A percentile compares a stretch with the other conserved stretches of the same genome.
Evolutionary conservation across 495 filamentous ascomycete species (phyloP).

Genomic region (Achaetomiella virescens): DNA sequence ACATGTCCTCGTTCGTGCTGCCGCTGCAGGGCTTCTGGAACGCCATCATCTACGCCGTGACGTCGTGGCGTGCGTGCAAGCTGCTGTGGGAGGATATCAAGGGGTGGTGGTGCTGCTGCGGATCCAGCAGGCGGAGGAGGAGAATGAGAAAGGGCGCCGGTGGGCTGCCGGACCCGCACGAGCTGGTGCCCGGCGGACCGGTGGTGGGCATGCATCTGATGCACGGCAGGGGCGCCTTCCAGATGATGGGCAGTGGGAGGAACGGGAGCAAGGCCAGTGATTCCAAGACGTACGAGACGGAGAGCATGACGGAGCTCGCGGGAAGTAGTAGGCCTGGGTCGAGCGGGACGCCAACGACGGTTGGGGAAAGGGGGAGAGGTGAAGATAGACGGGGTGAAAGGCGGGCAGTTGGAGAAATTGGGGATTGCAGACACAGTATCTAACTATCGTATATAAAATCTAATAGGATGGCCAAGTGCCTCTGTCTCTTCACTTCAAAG

Average conservation of each 20-base stretch:
- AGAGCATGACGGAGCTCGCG: constrained; percentile 43
- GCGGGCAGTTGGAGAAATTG: too few species aligned
- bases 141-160: background rate
- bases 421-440: too few species aligned
- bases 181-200: background rate
- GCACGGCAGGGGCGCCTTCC: constrained; percentile 9
- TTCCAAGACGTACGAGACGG: constrained; percentile 30
- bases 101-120: background rate
- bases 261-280: constrained; percentile 17
- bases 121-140: background rate
- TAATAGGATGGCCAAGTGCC: too few species aligned
- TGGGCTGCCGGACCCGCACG: background rate
- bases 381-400: background rate
- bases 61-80: constrained; percentile 47
- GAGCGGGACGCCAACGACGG: background rate
- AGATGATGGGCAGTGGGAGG: constrained; percentile 23
- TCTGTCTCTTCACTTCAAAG: too few species aligned
- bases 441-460: too few species aligned
- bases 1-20: constrained; percentile 67
- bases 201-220: background rate
- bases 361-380: background rate
- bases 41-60: constrained; percentile 68
- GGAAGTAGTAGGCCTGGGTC: constrained; percentile 5
- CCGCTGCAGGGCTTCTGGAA: constrained; percentile 88
- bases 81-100: constrained; percentile 22